Percentiles rank a stretch among this genome's conserved stretches.
Evolutionary conservation across 331 rosid species (phyloP).

Genomic region (Malus hybrid): DNA sequence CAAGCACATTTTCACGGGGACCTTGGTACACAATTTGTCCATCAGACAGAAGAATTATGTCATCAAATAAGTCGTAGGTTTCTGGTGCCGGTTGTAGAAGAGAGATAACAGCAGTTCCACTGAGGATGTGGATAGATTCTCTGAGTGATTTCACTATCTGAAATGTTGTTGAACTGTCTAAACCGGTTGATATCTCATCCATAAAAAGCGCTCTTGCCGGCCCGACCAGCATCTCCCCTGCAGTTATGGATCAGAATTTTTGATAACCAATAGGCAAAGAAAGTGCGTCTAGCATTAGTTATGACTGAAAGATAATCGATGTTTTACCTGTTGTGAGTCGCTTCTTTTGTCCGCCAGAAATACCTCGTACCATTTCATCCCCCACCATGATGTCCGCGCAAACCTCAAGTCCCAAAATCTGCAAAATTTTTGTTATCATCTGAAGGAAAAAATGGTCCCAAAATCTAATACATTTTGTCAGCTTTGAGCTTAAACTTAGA

Average conservation of each 20-base stretch:
- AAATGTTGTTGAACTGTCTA: slow-evolving; percentile 44
- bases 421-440: background rate
- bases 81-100: slow-evolving; percentile 52
- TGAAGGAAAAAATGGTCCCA: background rate
- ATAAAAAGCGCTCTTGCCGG: slow-evolving; percentile 39
- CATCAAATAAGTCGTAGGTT: slow-evolving; percentile 41
- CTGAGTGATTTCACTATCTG: slow-evolving; percentile 37
- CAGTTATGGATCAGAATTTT: background rate
- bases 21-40: slow-evolving; percentile 43
- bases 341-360: slow-evolving; percentile 49
- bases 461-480: background rate
- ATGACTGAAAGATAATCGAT: background rate
- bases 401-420: slow-evolving; percentile 36
- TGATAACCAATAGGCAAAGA: background rate
- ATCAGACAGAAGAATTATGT: slow-evolving; percentile 38
- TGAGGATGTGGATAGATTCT: slow-evolving; percentile 32
- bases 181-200: slow-evolving; percentile 50
- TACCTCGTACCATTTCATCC: slow-evolving; percentile 42
- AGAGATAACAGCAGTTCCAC: slow-evolving; percentile 35
- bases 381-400: slow-evolving; percentile 47
- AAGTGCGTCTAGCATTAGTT: background rate
- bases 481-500: background rate
- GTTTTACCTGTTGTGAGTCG: slow-evolving; percentile 36
- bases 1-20: slow-evolving; percentile 35
- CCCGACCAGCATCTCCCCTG: slow-evolving; percentile 45